Conservation (phyloP, 768 basidiomycete species). For the Lactarius trivialis region DNA sequence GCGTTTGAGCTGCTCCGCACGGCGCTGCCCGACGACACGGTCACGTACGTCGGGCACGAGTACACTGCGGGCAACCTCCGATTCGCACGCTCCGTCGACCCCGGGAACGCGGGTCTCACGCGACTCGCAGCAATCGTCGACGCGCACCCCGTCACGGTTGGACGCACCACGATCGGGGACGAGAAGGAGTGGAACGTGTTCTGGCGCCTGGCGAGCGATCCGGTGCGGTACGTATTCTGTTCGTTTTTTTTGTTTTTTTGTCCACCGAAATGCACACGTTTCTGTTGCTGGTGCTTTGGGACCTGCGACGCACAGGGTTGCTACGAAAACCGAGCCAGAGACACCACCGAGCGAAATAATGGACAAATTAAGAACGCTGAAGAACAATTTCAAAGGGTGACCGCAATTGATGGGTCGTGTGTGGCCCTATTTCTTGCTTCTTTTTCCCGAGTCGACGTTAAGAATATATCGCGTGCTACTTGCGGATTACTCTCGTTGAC, state of each 20-base stretch:
- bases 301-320: conserved; percentile 36
- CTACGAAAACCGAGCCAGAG: conserved; percentile 36
- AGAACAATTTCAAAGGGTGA: conserved; percentile 77
- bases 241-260: too few species aligned
- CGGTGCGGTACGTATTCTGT: conserved; percentile 48
- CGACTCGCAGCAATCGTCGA: conserved; percentile 53
- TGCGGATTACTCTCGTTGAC: too few species aligned
- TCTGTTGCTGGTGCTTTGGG: background rate
- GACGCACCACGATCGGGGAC: conserved; percentile 83
- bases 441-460: too few species aligned
- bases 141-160: conserved; percentile 60
- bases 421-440: too few species aligned
- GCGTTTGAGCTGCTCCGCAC: conserved; percentile 65
- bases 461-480: too few species aligned
- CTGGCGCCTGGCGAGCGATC: conserved; percentile 65
- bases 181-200: conserved; percentile 96
- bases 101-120: conserved; percentile 53
- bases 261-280: background rate
- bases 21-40: conserved; percentile 68
- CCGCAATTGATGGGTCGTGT: background rate
- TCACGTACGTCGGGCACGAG: conserved; percentile 88
- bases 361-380: conserved; percentile 68
- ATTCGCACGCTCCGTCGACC: conserved; percentile 62
- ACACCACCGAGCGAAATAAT: conserved; percentile 56
- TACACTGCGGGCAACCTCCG: conserved; percentile 72